Percentiles rank a stretch among this genome's conserved stretches.
These are phyloP conservation scores for Lactarius sanguifluus DNA, from an alignment of 768 basidiomycete species.

Conservation along the genomic window DNA sequence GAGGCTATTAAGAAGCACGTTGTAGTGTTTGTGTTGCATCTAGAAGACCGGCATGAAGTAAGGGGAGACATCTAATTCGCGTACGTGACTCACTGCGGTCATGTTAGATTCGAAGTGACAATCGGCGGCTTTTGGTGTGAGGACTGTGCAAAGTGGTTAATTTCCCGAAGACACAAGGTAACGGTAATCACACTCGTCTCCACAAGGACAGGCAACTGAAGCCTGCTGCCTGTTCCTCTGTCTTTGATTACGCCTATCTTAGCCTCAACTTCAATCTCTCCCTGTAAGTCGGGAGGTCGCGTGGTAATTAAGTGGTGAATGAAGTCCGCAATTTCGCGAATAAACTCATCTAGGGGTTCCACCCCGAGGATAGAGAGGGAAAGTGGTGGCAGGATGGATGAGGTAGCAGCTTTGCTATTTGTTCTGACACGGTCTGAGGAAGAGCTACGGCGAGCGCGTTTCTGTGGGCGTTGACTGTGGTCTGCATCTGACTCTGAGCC, in stretches of 20 bases:
- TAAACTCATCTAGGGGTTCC: constrained; percentile 92
- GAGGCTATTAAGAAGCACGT: constrained; percentile 81
- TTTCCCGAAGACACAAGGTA: constrained; percentile 1
- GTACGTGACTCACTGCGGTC: constrained; percentile 61
- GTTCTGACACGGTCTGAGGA: constrained; percentile 36
- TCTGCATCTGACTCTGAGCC: constrained; percentile 35
- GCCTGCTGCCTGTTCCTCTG: constrained; percentile 50
- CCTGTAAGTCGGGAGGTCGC: constrained; percentile 48
- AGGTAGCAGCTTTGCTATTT: constrained; percentile 32
- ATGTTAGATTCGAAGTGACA: constrained; percentile 91
- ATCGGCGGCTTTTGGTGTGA: constrained; percentile 59
- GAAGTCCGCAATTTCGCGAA: constrained; percentile 88
- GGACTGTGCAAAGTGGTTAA: constrained; percentile 49
- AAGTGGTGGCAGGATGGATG: constrained; percentile 53
- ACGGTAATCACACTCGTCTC: constrained; percentile 64
- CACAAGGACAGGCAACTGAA: constrained; percentile 69
- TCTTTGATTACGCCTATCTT: constrained; percentile 82
- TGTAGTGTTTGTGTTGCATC: constrained; percentile 87
- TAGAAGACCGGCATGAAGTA: constrained; percentile 36
- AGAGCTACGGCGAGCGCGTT: constrained; percentile 41
- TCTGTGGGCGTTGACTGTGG: constrained; percentile 35
- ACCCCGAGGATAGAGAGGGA: constrained; percentile 83
- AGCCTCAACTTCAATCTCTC: constrained; percentile 83
- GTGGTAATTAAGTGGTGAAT: constrained; percentile 68
- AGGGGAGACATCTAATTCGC: constrained; percentile 6